Base-by-base conservation (phyloP, 2,329 filamentous ascomycete species). In the Xylariaceae sp. region DNA sequence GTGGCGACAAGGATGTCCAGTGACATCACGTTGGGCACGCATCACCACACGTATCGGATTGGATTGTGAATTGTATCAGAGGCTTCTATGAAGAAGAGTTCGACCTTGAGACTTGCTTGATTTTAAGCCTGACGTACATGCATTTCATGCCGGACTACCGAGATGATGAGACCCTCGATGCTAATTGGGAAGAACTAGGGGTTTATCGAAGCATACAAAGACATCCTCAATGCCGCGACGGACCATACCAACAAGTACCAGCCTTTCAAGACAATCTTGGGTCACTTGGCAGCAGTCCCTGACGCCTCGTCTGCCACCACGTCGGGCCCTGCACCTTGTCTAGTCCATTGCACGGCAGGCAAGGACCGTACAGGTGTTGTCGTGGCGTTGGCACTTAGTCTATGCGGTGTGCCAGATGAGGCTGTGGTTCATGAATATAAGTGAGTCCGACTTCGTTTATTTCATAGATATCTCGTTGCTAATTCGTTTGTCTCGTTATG, bases 351-450 rank as follows among this genome's bases (percentile, higher is more conserved):
- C 67, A 85, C 84, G 0, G 84, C 82, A 0, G 85, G 85, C 2
- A 88, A 88, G 69, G 85, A 88, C 68, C 75, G 85, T 31, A 88
- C 85, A 0, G 85, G 85, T 1, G 76, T 88, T 4, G 73, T 87
- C 45, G 78, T 80, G 54, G 85, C 81, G 3, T 57, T 88, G 51
- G 65, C 87, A 5, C 73, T 86, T 32, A 72, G 76, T 34, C 72
- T 86, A 27, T 80, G 80, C 2, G 81, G 81, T 5, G 81, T 86
- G 0, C 67, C 72, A 2, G 73, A 79, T 55, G 72, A 78, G 34
- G 65, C 70, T 19, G 75, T 85, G 6, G 80, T 81, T 0, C 69
- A 76, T 6, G 85, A 88, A 42, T 60, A 60, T 35, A 59, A 34
- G 58, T 60, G 43, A 60, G 56, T 53, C 11, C 1, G 19, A 19